Base-by-base conservation (phyloP, 257 asterid genomes). In the Parsonsia alboflavescens region DNA sequence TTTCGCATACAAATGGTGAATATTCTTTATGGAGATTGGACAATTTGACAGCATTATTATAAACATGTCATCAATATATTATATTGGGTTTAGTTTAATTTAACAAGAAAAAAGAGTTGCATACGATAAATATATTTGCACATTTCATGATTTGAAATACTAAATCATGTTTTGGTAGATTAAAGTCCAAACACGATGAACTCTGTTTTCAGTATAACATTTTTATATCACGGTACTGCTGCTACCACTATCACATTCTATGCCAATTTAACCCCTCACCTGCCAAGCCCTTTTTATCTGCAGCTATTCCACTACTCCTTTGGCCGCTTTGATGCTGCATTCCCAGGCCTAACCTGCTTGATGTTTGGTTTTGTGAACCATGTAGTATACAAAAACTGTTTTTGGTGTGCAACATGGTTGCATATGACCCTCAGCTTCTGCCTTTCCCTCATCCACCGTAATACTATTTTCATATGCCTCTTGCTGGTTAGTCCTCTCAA, bases 371-470 rank as follows among this genome's bases (percentile, higher is more conserved):
- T 92, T 10, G 96, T 87, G 82, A 92, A 92, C 97, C 96, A 92
- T 19, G 96, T 92, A 0, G 96, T 82, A 78, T 88, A 90, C 17
- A 92, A 76, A 72, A 90, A 90, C 68, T 86, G 95, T 82, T 92
- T 92, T 80, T 78, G 75, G 30, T 96, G 88, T 19, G 96, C 97
- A 61, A 90, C 84, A 74, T 88, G 96, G 79, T 89, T 88, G 96
- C 96, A 88, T 66, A 92, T 82, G 70, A 80, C 78, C 83, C 84
- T 86, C 24, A 92, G 81, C 86, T 87, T 90, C 84, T 90, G 97
- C 74, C 97, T 84, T 83, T 92, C 93, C 72, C 90, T 81, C 97
- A 92, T 90, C 97, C 97, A 90, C 86, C 96, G 88, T 83, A 90
- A 77, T 5, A 92, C 87, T 68, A 86, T 81, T 76, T 92, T 92